phyloP scores from a whole-genome alignment of 495 filamentous ascomycete genomes.

The Hypoxylon lienhwacheense region DNA sequence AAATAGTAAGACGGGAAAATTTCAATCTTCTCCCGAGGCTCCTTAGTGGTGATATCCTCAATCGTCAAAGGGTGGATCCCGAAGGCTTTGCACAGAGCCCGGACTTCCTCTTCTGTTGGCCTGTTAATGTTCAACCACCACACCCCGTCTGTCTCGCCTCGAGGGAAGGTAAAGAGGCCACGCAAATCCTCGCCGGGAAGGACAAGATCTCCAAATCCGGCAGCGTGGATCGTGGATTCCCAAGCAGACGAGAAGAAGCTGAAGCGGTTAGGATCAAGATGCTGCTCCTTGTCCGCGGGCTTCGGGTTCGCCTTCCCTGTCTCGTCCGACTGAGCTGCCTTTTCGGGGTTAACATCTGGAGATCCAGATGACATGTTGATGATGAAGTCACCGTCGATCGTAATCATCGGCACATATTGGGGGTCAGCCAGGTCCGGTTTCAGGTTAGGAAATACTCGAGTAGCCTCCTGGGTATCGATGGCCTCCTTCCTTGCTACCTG shows the following conservation, averaged over 20 bases:
- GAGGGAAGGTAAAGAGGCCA: slow-evolving; percentile 77
- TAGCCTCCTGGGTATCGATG: slow-evolving; percentile 38
- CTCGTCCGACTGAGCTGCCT: slow-evolving; percentile 16
- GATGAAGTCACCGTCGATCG: slow-evolving; percentile 53
- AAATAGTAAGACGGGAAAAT: slow-evolving; percentile 97
- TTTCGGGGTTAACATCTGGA: slow-evolving; percentile 43
- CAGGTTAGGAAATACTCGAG: slow-evolving; percentile 66
- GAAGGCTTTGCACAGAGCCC: slow-evolving; percentile 87
- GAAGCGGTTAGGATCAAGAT: slow-evolving; percentile 70
- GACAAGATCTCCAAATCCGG: slow-evolving; percentile 83
- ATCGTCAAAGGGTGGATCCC: slow-evolving; percentile 89
- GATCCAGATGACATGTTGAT: slow-evolving; percentile 48
- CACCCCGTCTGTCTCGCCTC: slow-evolving; percentile 70
- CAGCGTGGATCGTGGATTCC: slow-evolving; percentile 86
- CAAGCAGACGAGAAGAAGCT: slow-evolving; percentile 95
- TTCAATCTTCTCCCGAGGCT: slow-evolving; percentile 97
- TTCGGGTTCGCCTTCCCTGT: slow-evolving; percentile 23
- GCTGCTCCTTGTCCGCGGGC: slow-evolving; percentile 34
- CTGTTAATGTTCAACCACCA: slow-evolving; percentile 97
- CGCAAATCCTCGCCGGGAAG: slow-evolving; percentile 85
- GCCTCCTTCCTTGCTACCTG: slow-evolving; percentile 54
- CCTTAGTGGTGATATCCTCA: slow-evolving; percentile 91
- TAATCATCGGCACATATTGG: slow-evolving; percentile 38
- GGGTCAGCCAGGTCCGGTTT: slow-evolving; percentile 31
- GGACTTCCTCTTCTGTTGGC: slow-evolving; percentile 85